These are phyloP conservation scores for Yamadazyma scolyti DNA, from an alignment of 805 yeast species.

Conservation along the genomic window DNA sequence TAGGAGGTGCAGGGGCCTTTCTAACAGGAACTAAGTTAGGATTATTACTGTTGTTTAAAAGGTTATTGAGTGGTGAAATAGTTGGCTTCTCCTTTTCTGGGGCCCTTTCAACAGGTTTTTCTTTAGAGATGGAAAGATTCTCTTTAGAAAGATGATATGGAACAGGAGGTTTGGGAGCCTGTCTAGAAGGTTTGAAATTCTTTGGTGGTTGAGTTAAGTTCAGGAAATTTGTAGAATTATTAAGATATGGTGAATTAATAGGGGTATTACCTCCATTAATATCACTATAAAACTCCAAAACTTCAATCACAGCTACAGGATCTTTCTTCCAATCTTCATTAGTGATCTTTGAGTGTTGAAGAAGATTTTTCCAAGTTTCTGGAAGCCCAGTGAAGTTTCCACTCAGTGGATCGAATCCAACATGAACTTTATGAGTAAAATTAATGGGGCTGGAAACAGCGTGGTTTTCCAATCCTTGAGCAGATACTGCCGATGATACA, in stretches of 20 bases:
- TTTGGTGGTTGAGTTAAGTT: slow-evolving; percentile 13
- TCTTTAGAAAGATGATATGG: slow-evolving; percentile 34
- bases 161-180: slow-evolving; percentile 42
- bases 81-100: slow-evolving; percentile 8
- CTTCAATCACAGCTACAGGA: slow-evolving; percentile 63
- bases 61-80: slow-evolving; percentile 31
- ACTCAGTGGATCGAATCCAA: slow-evolving; percentile 77
- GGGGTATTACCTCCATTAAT: slow-evolving; percentile 10
- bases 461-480: slow-evolving; percentile 24
- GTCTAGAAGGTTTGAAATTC: slow-evolving; percentile 31
- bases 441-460: slow-evolving; percentile 88
- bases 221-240: slow-evolving; percentile 5
- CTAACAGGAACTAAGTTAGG: slow-evolving; percentile 43
- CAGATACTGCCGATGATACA: slow-evolving; percentile 1
- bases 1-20: slow-evolving; percentile 57
- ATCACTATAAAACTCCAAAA: slow-evolving; percentile 51
- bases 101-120: background rate
- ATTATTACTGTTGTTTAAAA: slow-evolving; percentile 18
- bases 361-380: slow-evolving; percentile 52
- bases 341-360: slow-evolving; percentile 57
- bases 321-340: slow-evolving; percentile 61
- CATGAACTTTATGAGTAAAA: slow-evolving; percentile 91
- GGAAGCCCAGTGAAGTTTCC: slow-evolving; percentile 57
- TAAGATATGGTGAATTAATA: slow-evolving; percentile 8
- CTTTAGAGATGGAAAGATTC: background rate